phyloP scores from a whole-genome alignment of 176 grass and related monocot genomes.

The Lolium rigidum region DNA sequence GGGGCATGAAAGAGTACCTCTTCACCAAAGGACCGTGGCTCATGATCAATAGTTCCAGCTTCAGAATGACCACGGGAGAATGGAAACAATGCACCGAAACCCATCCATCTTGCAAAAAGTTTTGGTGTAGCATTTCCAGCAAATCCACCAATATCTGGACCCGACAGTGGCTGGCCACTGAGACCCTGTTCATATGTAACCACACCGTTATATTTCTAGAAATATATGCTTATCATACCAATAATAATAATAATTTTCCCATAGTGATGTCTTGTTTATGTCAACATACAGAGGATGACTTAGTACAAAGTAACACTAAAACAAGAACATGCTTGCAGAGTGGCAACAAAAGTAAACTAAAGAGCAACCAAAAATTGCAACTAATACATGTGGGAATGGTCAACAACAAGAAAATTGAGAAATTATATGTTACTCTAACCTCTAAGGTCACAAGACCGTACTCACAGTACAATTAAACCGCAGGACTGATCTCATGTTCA shows the following conservation, averaged over 20 bases:
- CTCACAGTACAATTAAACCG: not conserved
- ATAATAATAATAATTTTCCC: not conserved
- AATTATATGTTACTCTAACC: not conserved
- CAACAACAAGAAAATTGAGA: not conserved
- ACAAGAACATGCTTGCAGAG: not conserved
- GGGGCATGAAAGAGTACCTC: slow-evolving; percentile 58
- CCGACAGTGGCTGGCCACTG: slow-evolving; percentile 88
- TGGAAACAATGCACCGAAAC: slow-evolving; percentile 81
- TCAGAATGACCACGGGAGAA: slow-evolving; percentile 90
- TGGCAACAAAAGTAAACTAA: slow-evolving; percentile 7
- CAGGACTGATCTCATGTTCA: not conserved
- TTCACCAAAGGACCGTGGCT: slow-evolving; percentile 95
- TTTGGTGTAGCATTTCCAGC: slow-evolving; percentile 88
- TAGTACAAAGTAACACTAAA: not conserved
- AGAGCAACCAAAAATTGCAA: not conserved
- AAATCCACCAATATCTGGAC: slow-evolving; percentile 96
- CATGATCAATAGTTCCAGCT: slow-evolving; percentile 74
- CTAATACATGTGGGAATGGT: not conserved
- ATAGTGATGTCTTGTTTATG: not conserved
- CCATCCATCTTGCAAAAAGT: slow-evolving; percentile 98
- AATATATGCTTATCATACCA: not conserved
- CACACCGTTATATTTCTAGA: slow-evolving; percentile 31
- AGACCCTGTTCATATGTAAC: slow-evolving; percentile 61
- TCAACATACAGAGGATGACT: not conserved
- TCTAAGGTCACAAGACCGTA: slow-evolving; percentile 2